A percentile compares a stretch with the other conserved stretches of the same genome.
phyloP scores from a whole-genome alignment of 2,329 filamentous ascomycete species.

The Sporothrix variecibatus region DNA sequence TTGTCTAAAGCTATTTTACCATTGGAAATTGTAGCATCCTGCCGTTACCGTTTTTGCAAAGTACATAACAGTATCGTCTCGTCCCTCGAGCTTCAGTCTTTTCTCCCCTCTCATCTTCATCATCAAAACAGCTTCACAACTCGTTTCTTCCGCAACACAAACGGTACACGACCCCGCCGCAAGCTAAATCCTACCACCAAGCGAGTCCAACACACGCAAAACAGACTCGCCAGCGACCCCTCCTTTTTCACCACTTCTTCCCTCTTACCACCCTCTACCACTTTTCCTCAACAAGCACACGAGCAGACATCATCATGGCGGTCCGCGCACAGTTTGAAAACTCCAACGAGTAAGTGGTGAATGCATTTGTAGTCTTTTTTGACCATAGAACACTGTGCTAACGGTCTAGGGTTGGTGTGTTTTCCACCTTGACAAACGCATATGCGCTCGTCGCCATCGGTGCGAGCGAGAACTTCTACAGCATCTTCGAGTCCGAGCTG shows the following conservation, averaged over 20 bases:
- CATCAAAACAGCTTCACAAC: background rate
- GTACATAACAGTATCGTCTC: conserved; percentile 1
- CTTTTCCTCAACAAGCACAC: conserved; percentile 5
- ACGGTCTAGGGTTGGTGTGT: conserved; percentile 80
- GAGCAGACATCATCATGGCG: conserved; percentile 54
- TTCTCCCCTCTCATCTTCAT: background rate
- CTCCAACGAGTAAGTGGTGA: conserved; percentile 74
- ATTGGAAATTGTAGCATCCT: conserved; percentile 10
- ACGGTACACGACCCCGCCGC: conserved; percentile 6
- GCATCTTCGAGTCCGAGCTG: conserved; percentile 95
- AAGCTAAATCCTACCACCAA: background rate
- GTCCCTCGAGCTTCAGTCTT: background rate
- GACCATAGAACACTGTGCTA: background rate
- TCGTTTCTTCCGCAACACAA: background rate
- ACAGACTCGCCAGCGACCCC: conserved; percentile 7
- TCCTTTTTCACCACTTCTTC: background rate
- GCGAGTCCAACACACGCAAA: background rate
- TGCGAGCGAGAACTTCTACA: conserved; percentile 98
- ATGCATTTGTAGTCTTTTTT: conserved; percentile 31
- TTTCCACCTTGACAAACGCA: conserved; percentile 93
- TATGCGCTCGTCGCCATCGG: conserved; percentile 94
- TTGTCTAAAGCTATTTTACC: conserved; percentile 10
- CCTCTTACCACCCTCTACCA: background rate
- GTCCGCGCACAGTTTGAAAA: conserved; percentile 81
- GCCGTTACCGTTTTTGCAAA: conserved; percentile 1